phyloP scores from a whole-genome alignment of 2,329 filamentous ascomycete genomes.

The Fusarium papillatum region DNA sequence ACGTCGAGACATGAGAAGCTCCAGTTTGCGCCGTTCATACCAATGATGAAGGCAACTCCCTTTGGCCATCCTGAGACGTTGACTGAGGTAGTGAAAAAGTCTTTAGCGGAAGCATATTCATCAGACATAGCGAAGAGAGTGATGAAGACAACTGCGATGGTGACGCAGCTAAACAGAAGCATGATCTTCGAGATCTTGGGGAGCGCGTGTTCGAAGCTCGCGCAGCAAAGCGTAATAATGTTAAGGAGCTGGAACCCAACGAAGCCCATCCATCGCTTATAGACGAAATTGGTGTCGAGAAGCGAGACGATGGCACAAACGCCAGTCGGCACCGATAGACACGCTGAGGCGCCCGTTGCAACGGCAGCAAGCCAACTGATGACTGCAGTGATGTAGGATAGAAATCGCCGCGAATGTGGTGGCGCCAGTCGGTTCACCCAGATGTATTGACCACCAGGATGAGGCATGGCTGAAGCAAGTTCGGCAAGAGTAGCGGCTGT shows the following conservation, averaged over 20 bases:
- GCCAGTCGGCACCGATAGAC: constrained; percentile 39
- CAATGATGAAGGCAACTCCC: constrained; percentile 47
- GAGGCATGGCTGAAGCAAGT: constrained; percentile 44
- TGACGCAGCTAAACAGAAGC: constrained; percentile 43
- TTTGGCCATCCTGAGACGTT: constrained; percentile 44
- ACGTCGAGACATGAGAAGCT: constrained; percentile 47
- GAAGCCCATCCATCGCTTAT: constrained; percentile 45
- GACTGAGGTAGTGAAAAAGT: constrained; percentile 38
- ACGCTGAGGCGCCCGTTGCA: constrained; percentile 40
- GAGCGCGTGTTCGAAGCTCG: constrained; percentile 42
- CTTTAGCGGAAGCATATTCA: constrained; percentile 24
- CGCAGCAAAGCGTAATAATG: constrained; percentile 30
- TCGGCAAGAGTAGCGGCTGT: constrained; percentile 44
- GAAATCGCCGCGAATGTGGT: constrained; percentile 15
- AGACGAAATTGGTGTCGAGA: constrained; percentile 40
- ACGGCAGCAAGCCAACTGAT: constrained; percentile 46
- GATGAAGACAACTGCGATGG: constrained; percentile 40
- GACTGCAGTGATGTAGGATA: constrained; percentile 42
- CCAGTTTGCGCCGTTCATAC: constrained; percentile 47
- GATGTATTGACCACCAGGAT: constrained; percentile 47
- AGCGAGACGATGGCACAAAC: constrained; percentile 39
- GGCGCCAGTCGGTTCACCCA: constrained; percentile 42
- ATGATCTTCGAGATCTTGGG: constrained; percentile 43
- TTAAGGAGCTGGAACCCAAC: constrained; percentile 44
- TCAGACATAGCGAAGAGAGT: constrained; percentile 44